Conservation (phyloP, 495 filamentous ascomycete genomes). For the Chaetomium cochliodes region DNA sequence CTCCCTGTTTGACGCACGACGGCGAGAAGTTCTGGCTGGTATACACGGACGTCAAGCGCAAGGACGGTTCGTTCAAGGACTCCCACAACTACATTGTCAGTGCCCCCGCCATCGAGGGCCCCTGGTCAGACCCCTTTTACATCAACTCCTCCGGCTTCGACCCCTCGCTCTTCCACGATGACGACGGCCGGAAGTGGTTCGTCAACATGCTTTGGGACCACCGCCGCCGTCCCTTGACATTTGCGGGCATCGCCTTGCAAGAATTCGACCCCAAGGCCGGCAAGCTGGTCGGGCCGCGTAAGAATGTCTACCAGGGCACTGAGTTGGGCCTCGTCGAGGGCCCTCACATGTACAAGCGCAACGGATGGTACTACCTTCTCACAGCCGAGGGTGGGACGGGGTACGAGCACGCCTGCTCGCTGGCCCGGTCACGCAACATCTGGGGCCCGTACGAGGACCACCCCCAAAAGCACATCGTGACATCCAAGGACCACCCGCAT, state of each 20-base stretch:
- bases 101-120: slow-evolving; percentile 47
- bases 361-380: slow-evolving; percentile 66
- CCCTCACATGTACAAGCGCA: slow-evolving; percentile 63
- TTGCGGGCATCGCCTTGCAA: slow-evolving; percentile 51
- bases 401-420: slow-evolving; percentile 53
- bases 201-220: slow-evolving; percentile 57
- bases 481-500: slow-evolving; percentile 46
- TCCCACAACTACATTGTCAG: slow-evolving; percentile 56
- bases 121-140: slow-evolving; percentile 58
- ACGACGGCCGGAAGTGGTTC: slow-evolving; percentile 56
- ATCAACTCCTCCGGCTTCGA: slow-evolving; percentile 57
- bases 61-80: slow-evolving; percentile 56
- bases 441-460: slow-evolving; percentile 60
- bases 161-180: slow-evolving; percentile 59
- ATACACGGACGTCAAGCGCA: slow-evolving; percentile 57
- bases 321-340: slow-evolving; percentile 58
- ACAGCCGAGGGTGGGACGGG: slow-evolving; percentile 66
- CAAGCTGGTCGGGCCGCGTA: slow-evolving; percentile 48
- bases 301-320: slow-evolving; percentile 56
- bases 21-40: slow-evolving; percentile 58
- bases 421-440: slow-evolving; percentile 54
- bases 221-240: slow-evolving; percentile 44
- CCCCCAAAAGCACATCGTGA: slow-evolving; percentile 48
- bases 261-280: slow-evolving; percentile 47
- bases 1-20: slow-evolving; percentile 60